Conservation (phyloP, 2,329 filamentous ascomycete genomes). For the Elsinoe australis region DNA sequence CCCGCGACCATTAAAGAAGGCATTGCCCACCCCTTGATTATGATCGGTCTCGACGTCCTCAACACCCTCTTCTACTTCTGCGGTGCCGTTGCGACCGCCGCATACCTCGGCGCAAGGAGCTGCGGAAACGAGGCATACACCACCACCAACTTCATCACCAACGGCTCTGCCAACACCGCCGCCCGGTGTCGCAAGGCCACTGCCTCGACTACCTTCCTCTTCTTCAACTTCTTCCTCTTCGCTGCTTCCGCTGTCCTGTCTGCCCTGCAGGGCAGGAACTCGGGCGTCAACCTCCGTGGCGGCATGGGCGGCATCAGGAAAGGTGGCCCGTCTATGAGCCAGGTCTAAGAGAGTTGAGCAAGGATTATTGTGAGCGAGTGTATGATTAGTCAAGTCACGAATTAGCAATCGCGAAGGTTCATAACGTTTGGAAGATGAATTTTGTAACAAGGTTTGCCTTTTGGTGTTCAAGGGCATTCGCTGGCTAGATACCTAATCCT, state of each 20-base stretch:
- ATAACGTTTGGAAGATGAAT: too few relatives aligned
- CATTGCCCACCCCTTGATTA: conserved; percentile 45
- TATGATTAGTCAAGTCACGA: conserved; percentile 6
- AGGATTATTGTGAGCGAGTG: too few relatives aligned
- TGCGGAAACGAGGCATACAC: conserved; percentile 51
- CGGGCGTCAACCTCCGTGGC: conserved; percentile 40
- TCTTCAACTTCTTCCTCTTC: conserved; percentile 65
- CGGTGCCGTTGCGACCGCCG: conserved; percentile 60
- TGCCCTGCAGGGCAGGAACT: conserved; percentile 46
- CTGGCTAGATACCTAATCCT: conserved; percentile 7
- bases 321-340: conserved; percentile 46
- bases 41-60: conserved; percentile 50
- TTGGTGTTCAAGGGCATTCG: too few relatives aligned
- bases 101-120: conserved; percentile 60
- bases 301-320: conserved; percentile 39
- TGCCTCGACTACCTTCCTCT: conserved; percentile 67
- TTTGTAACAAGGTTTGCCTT: not conserved
- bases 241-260: conserved; percentile 49
- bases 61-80: conserved; percentile 64
- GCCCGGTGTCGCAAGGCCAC: conserved; percentile 69
- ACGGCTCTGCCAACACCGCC: conserved; percentile 45
- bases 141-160: conserved; percentile 35
- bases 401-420: too few relatives aligned
- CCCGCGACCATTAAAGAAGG: conserved; percentile 48
- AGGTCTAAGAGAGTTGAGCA: too few relatives aligned